Base-by-base conservation (phyloP, 352 stramenopile species). In the Pythium sp. region DNA sequence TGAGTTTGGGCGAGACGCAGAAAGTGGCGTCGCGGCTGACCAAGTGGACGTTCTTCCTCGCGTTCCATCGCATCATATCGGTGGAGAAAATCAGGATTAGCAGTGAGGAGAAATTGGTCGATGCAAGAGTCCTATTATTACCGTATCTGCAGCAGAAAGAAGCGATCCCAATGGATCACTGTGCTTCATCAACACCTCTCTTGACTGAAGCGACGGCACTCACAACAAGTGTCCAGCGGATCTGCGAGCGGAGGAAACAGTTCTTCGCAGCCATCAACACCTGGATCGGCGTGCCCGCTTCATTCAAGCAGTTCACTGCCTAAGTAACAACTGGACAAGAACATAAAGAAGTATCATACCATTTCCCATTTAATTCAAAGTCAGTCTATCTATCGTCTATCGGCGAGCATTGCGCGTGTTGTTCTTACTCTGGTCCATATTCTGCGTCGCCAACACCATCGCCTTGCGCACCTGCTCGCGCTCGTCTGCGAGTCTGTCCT, bases 21-120 rank as follows among this genome's bases (percentile, higher is more conserved):
- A 76, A 69, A 64, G 81, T 92, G 53, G 71, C 83, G 18, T 92
- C 85, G 41, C 82, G 81, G 26, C 69, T 93, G 47, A 72, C 79
- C 38, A 93, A 92, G 69, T 77, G 74, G 62, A 81, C 74, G 46
- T 65, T 93, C 22, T 84, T 89, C 51, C 70, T 77, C 3, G 80
- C 77, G 24, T 92, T 91, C 66, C 64, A 70, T 12, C 58, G 71
- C 41, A 18, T 84, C 49, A 18, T 64, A 18, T 34, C 24, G 24
- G 18, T 30, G 26, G 53, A 64, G 14, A 49, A 20, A 5, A 5
- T 26, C 26, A 34, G 22, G 41, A 12, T 14, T 53, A 71, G 14
- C 22, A 58, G 11, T 26, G 43, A 51, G 22, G 65, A 22, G 26
- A 57, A 32, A 36, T 14, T 5, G 15, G 14, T 5, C 22, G 26